Evolutionary conservation across 768 basidiomycete genomes (phyloP).

Genomic region (Leccinum olivaceopallidum): DNA sequence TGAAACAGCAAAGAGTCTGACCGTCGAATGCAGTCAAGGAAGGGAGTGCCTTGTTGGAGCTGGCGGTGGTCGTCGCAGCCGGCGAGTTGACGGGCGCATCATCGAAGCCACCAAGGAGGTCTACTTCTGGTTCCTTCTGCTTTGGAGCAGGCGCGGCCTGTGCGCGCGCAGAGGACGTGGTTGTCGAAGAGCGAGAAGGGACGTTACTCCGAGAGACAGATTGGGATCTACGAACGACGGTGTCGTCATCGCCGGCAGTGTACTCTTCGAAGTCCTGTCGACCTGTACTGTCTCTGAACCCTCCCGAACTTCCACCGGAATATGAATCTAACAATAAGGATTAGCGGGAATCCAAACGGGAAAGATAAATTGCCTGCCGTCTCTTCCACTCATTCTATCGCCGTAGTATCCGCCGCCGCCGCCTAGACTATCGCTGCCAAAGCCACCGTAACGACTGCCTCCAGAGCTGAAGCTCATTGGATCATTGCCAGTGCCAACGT

Average conservation of each 20-base stretch:
- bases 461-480: conserved; percentile 62
- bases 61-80: conserved; percentile 10
- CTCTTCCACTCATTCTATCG: conserved; percentile 39
- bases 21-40: conserved; percentile 31
- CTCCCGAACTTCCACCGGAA: conserved; percentile 47
- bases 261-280: conserved; percentile 86
- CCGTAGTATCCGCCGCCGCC: conserved; percentile 45
- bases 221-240: conserved; percentile 39
- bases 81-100: conserved; percentile 48
- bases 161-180: conserved; percentile 41
- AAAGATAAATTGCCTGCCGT: conserved; percentile 34
- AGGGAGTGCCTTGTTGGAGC: conserved; percentile 34
- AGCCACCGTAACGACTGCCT: conserved; percentile 66
- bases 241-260: conserved; percentile 94
- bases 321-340: conserved; percentile 34
- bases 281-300: conserved; percentile 60
- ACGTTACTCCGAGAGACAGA: conserved; percentile 36
- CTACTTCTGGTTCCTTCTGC: conserved; percentile 53
- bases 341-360: conserved; percentile 7
- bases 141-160: conserved; percentile 33
- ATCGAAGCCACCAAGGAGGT: conserved; percentile 76
- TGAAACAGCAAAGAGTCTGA: conserved; percentile 3
- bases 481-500: conserved; percentile 85
- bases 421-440: conserved; percentile 53
- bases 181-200: conserved; percentile 31